Percentiles rank a stretch among this genome's conserved stretches.
Conservation (phyloP, 768 basidiomycete genomes). For the Clitopilus passeckerianus region DNA sequence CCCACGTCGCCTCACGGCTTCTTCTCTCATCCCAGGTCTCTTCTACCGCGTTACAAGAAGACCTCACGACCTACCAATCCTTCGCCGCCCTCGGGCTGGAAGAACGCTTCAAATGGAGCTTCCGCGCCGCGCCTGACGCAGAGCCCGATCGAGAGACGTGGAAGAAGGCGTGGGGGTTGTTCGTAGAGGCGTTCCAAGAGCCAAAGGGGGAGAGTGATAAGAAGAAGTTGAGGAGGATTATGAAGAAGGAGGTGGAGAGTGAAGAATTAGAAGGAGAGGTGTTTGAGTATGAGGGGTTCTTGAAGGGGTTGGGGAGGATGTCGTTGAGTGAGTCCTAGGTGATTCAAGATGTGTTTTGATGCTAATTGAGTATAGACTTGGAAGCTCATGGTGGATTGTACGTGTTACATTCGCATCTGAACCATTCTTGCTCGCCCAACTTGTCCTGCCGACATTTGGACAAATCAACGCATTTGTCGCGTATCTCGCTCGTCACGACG, state of each 20-base stretch:
- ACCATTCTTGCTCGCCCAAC: constrained; percentile 83
- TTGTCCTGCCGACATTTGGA: constrained; percentile 75
- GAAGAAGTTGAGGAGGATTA: constrained; percentile 52
- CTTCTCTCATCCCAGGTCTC: constrained; percentile 50
- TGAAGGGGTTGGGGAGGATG: constrained; percentile 71
- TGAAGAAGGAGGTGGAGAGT: constrained; percentile 42
- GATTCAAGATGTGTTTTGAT: not conserved
- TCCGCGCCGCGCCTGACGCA: constrained; percentile 17
- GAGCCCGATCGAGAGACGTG: constrained; percentile 66
- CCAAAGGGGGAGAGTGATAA: constrained; percentile 45
- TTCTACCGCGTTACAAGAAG: constrained; percentile 33
- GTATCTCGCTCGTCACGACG: constrained; percentile 73
- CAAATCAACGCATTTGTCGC: constrained; percentile 59
- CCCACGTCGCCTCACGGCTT: constrained; percentile 60
- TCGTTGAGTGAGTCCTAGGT: constrained; percentile 58
- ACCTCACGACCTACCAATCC: constrained; percentile 52
- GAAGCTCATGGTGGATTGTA: constrained; percentile 88
- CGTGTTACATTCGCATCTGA: constrained; percentile 80
- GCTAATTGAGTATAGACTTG: constrained; percentile 41
- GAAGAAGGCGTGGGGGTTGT: constrained; percentile 59
- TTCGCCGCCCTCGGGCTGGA: constrained; percentile 78
- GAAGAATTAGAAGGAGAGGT: constrained; percentile 49
- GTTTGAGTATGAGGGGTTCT: constrained; percentile 75
- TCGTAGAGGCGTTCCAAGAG: constrained; percentile 56
- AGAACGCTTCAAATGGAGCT: constrained; percentile 52